These are phyloP conservation scores for Blastocystis sp. DNA, from an alignment of 352 stramenopile species.

Conservation along the genomic window DNA sequence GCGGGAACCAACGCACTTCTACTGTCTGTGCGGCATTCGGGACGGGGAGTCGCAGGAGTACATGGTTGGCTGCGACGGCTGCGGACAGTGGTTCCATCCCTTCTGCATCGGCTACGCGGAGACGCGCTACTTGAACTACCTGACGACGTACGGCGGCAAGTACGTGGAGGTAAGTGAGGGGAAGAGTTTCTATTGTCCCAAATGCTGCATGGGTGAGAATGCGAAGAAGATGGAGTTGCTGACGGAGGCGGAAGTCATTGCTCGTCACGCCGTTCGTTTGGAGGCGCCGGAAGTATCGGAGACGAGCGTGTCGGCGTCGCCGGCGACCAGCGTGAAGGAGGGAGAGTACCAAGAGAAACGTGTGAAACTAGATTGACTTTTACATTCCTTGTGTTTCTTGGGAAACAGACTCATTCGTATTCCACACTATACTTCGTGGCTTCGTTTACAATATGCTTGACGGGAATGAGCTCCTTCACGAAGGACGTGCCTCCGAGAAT, in stretches of 20 bases:
- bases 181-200: slow-evolving; percentile 1
- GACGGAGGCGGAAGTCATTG: slow-evolving; percentile 11
- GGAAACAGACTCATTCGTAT: neutral
- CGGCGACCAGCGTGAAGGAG: neutral
- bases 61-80: slow-evolving; percentile 25
- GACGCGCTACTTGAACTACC: neutral
- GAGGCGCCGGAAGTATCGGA: neutral
- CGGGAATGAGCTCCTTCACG: slow-evolving; percentile 32
- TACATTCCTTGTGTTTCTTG: neutral
- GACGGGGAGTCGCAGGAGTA: slow-evolving; percentile 8
- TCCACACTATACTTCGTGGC: slow-evolving; percentile 36
- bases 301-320: neutral
- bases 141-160: neutral
- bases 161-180: slow-evolving; percentile 2
- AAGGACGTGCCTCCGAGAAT: slow-evolving; percentile 43
- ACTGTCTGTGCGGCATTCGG: neutral
- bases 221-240: neutral
- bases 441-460: slow-evolving; percentile 39
- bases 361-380: neutral
- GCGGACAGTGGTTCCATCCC: slow-evolving; percentile 15
- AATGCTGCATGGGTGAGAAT: neutral
- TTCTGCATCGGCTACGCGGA: slow-evolving; percentile 41
- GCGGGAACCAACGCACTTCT: neutral
- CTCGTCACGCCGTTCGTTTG: neutral
- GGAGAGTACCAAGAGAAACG: neutral